Evolutionary conservation across 805 yeast genomes (phyloP), one percentile per base, ranked within the genome.

Genomic region (Wickerhamomyces ciferrii): DNA sequence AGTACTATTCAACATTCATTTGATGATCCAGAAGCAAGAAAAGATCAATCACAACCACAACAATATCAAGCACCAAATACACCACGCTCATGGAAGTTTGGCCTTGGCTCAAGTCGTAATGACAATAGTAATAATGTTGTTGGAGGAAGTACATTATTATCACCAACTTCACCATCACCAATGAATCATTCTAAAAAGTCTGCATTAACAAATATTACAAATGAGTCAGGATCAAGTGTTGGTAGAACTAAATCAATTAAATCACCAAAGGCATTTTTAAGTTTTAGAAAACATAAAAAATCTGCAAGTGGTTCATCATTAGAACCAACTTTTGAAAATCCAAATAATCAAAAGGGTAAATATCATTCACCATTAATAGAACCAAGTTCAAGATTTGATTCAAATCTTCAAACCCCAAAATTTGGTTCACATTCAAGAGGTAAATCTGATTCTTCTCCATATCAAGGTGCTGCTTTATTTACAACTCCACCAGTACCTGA

Each of bases 401-500:
- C 43, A 14, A 40, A 17, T 2, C 5, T 40, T 4, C 32, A 44
- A 15, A 49, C 61, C 6, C 55, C 58, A 38, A 50, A 23, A 31
- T 29, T 41, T 5, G 27, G 24, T n/a, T n/a, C 27, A 10, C 42
- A 38, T 23, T n/a, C 29, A 31, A 37, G 42, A 29, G 42, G 21
- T 21, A 40, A 46, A 40, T 32, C 45, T 21, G 43, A 47, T 13
- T 34, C 39, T 6, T 47, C 58, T 8, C 55, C 59, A 24, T 46
- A 50, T 23, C 54, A 49, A 37, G 61, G 55, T 31, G 57, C 60
- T 15, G 56, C 64, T 1, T 45, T 53, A 7, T 60, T 58, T 43
- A 53, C 55, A 10, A 60, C 64, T 1, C 64, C 62, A 5, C 64
- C 64, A n/a, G 47, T 57, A 3, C 56, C 56, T 8, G 50, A 45